phyloP scores from a whole-genome alignment of 2,329 filamentous ascomycete species.

The Xylariales sp. region DNA sequence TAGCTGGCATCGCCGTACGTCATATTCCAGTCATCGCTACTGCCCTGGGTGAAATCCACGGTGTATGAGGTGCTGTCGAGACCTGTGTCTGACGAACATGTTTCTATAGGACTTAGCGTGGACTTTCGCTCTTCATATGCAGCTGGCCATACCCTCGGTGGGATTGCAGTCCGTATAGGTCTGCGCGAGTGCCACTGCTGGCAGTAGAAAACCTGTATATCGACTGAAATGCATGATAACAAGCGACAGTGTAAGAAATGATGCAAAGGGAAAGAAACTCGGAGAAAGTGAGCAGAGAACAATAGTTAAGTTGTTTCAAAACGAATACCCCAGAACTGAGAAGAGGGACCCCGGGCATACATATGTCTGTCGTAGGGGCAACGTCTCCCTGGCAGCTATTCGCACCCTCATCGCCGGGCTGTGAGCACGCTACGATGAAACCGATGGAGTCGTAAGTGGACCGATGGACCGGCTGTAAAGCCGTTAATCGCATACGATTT shows the following conservation, averaged over 20 bases:
- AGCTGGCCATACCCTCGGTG: constrained; percentile 6
- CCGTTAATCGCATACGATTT: neutral
- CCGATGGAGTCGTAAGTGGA: constrained; percentile 1
- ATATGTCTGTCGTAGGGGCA: neutral
- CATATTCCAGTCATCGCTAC: constrained; percentile 35
- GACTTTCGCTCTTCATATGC: neutral
- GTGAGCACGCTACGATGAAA: constrained; percentile 2
- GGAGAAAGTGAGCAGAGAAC: constrained; percentile 2
- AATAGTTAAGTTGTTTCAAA: neutral
- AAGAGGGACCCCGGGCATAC: constrained; percentile 2
- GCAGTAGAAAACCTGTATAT: constrained; percentile 5
- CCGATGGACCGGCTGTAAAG: neutral
- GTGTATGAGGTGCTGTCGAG: constrained; percentile 42
- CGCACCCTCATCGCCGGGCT: neutral
- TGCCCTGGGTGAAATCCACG: constrained; percentile 58
- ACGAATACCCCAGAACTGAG: neutral
- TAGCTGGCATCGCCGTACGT: constrained; percentile 6
- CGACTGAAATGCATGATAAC: constrained; percentile 6
- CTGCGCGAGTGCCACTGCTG: constrained; percentile 10
- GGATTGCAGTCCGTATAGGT: constrained; percentile 10
- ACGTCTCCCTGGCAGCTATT: neutral
- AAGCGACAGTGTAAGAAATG: constrained; percentile 1
- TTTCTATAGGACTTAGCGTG: constrained; percentile 22
- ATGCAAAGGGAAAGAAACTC: constrained; percentile 4
- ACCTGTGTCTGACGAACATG: constrained; percentile 59